Evolutionary conservation across 108 stramenopile species (phyloP).

Genomic region (Chaetoceros muelleri): DNA sequence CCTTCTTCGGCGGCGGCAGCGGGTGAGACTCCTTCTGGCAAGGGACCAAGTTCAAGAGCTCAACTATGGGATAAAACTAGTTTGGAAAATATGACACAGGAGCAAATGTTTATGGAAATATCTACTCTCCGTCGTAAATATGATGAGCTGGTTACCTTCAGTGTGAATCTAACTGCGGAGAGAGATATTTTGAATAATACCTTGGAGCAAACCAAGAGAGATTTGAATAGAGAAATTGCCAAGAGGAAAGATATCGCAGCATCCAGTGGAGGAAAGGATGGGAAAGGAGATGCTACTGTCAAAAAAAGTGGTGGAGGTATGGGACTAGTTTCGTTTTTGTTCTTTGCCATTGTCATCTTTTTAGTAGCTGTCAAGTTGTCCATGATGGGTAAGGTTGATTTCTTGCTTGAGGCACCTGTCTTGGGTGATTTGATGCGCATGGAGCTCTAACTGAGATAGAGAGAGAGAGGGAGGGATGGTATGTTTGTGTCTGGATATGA

Average conservation of each 20-base stretch:
- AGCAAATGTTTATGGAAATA: constrained; percentile 64
- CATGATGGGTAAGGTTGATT: not conserved
- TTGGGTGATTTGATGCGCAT: not conserved
- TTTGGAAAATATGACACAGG: constrained; percentile 56
- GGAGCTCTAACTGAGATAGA: not conserved
- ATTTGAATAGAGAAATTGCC: constrained; percentile 76
- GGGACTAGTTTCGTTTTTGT: not conserved
- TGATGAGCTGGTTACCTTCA: constrained; percentile 86
- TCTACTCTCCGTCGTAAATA: constrained; percentile 79
- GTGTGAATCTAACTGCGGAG: constrained; percentile 88
- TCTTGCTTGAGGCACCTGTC: not conserved
- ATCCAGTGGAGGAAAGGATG: not conserved
- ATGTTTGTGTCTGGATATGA: not conserved
- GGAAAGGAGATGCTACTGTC: not conserved
- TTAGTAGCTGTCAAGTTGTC: not conserved
- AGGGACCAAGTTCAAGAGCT: constrained; percentile 1
- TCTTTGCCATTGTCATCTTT: not conserved
- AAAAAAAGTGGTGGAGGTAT: not conserved
- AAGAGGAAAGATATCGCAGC: constrained; percentile 12
- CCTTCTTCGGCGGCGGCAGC: constrained; percentile 1
- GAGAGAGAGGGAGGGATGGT: not conserved
- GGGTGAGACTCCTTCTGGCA: not conserved
- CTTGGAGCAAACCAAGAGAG: constrained; percentile 82
- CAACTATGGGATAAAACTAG: constrained; percentile 3
- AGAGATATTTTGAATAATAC: constrained; percentile 89